These are phyloP conservation scores for Globisporangium echinulatum DNA, from an alignment of 352 stramenopile genomes.

Conservation along the genomic window DNA sequence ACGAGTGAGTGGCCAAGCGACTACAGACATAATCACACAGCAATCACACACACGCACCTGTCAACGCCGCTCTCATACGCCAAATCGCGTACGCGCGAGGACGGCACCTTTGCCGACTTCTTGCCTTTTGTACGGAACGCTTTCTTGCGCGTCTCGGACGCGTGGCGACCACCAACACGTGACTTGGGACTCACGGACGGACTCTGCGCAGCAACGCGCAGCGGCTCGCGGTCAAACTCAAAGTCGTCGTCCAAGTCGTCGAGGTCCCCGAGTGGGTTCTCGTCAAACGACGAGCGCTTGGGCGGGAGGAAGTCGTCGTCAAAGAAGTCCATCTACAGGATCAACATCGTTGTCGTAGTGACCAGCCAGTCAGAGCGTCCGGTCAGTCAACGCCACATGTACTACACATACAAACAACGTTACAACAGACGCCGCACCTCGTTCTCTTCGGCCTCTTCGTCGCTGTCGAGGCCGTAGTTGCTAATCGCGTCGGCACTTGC, in stretches of 20 bases:
- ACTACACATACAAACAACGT: background rate
- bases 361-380: background rate
- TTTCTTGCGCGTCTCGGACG: constrained; percentile 40
- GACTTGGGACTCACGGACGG: constrained; percentile 54
- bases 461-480: constrained; percentile 64
- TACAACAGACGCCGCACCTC: constrained; percentile 35
- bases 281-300: constrained; percentile 77
- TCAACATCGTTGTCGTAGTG: too few species aligned
- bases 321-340: constrained; percentile 55
- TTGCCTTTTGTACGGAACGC: constrained; percentile 41
- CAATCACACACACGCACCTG: constrained; percentile 33
- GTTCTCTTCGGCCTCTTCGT: constrained; percentile 83
- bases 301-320: constrained; percentile 64
- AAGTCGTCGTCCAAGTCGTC: constrained; percentile 87
- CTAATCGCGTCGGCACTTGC: constrained; percentile 35
- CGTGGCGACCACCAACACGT: constrained; percentile 20
- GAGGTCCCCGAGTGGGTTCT: constrained; percentile 59
- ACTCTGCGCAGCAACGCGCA: constrained; percentile 33
- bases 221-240: constrained; percentile 79
- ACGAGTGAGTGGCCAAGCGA: background rate
- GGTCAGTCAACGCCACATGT: background rate
- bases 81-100: constrained; percentile 48
- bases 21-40: background rate
- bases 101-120: constrained; percentile 34
- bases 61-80: constrained; percentile 73